phyloP scores from a whole-genome alignment of 1,139 yeast genomes.

The Hanseniaspora sp. region DNA sequence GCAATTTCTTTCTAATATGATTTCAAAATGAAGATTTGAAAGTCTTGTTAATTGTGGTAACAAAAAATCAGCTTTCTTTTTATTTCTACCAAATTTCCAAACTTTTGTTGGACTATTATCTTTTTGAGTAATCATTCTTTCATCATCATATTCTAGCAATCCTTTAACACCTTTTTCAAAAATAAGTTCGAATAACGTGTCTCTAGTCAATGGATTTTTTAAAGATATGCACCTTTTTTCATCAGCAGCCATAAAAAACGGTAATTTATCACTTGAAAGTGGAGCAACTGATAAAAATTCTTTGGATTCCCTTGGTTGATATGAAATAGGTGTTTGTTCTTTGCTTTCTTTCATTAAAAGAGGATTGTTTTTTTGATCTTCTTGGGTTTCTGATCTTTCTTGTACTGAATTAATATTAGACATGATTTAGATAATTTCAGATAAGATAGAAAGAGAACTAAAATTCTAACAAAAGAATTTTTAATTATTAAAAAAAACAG shows the following conservation, averaged over 20 bases:
- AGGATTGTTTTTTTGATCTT: no score
- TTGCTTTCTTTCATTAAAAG: background rate
- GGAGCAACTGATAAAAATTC: background rate
- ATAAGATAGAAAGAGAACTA: no score
- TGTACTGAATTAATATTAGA: no score
- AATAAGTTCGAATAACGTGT: background rate
- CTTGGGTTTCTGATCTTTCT: no score
- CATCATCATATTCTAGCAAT: conserved; percentile 1
- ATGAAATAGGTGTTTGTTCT: background rate
- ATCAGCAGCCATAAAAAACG: background rate
- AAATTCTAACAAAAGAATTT: no score
- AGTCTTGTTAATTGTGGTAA: conserved; percentile 57
- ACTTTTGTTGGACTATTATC: conserved; percentile 1
- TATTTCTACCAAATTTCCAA: conserved; percentile 74
- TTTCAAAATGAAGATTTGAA: conserved; percentile 65
- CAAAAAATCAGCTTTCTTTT: conserved; percentile 46
- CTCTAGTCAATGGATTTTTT: background rate
- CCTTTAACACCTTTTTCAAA: background rate
- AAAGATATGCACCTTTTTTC: background rate
- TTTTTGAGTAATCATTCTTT: conserved; percentile 1
- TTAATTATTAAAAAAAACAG: no score
- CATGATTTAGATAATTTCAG: no score
- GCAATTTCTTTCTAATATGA: conserved; percentile 46
- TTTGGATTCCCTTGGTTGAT: background rate
- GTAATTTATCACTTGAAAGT: background rate